Evolutionary conservation across 1,284 basidiomycete species (phyloP).

Genomic region (Melampsora americana): DNA sequence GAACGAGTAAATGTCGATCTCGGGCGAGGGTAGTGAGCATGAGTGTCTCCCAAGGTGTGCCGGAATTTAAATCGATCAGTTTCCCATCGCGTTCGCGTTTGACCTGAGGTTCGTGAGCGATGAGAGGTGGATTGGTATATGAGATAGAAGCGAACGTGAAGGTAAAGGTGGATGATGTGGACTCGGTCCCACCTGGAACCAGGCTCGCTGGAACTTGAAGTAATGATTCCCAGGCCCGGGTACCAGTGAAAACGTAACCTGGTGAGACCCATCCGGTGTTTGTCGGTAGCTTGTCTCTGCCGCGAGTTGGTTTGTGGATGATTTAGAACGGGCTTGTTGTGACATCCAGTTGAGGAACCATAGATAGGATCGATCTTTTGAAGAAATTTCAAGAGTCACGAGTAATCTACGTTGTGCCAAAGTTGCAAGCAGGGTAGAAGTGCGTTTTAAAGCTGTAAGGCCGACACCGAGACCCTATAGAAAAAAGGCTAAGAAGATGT

Average conservation of each 20-base stretch:
- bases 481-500: background rate
- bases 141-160: constrained; percentile 12
- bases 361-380: constrained; percentile 88
- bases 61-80: constrained; percentile 84
- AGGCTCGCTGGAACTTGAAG: constrained; percentile 81
- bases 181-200: constrained; percentile 76
- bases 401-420: constrained; percentile 83
- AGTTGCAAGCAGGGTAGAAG: constrained; percentile 66
- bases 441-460: constrained; percentile 70
- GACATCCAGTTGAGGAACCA: constrained; percentile 99
- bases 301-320: constrained; percentile 72
- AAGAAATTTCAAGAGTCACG: constrained; percentile 92
- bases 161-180: constrained; percentile 4
- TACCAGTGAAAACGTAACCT: constrained; percentile 83
- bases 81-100: constrained; percentile 88
- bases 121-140: background rate
- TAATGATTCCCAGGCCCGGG: constrained; percentile 94
- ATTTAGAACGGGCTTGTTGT: constrained; percentile 56
- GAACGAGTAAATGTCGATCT: constrained; percentile 75
- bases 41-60: constrained; percentile 95
- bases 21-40: constrained; percentile 87
- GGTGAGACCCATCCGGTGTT: constrained; percentile 79
- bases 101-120: constrained; percentile 60
- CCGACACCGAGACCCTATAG: constrained; percentile 78
- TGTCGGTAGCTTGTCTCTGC: constrained; percentile 88